Percentiles rank a stretch among this genome's conserved stretches.
phyloP scores from a whole-genome alignment of 2,329 filamentous ascomycete species.

The Bipolaris oryzae region DNA sequence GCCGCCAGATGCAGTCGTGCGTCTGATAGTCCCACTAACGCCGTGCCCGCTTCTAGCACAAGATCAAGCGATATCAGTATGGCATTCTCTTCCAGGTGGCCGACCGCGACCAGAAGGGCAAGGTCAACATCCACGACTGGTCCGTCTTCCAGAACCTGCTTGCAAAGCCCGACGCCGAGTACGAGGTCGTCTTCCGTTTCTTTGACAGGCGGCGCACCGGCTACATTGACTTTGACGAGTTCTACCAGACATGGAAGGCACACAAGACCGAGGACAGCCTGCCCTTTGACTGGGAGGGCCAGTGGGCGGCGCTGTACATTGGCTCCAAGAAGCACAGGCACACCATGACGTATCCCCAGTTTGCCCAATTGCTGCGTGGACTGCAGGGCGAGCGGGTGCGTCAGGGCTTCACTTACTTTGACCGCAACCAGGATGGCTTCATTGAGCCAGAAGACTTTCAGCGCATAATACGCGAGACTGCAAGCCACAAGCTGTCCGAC shows the following conservation, averaged over 20 bases:
- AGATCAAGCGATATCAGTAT: constrained; percentile 96
- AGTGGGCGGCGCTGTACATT: constrained; percentile 95
- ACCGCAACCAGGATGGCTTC: constrained; percentile 90
- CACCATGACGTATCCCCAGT: constrained; percentile 92
- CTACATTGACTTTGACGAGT: constrained; percentile 85
- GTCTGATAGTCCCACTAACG: constrained; percentile 36
- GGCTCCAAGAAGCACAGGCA: constrained; percentile 87
- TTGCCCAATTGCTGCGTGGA: constrained; percentile 96
- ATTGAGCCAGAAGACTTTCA: constrained; percentile 96
- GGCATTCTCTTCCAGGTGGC: constrained; percentile 90
- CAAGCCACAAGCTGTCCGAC: constrained; percentile 95
- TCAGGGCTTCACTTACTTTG: constrained; percentile 91
- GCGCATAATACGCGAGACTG: constrained; percentile 91
- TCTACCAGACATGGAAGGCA: constrained; percentile 81
- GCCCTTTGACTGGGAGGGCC: constrained; percentile 95
- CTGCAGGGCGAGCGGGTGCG: constrained; percentile 94
- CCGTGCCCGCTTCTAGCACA: constrained; percentile 69
- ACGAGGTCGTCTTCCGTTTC: constrained; percentile 96
- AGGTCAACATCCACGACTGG: constrained; percentile 84
- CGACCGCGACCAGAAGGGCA: constrained; percentile 75
- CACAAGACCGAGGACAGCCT: constrained; percentile 87
- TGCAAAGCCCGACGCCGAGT: constrained; percentile 93
- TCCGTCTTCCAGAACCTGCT: constrained; percentile 92
- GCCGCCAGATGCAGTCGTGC: constrained; percentile 22
- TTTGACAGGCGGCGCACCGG: constrained; percentile 88